Conservation (phyloP, 176 grass and related monocot genomes). For the Carex littledalei region DNA sequence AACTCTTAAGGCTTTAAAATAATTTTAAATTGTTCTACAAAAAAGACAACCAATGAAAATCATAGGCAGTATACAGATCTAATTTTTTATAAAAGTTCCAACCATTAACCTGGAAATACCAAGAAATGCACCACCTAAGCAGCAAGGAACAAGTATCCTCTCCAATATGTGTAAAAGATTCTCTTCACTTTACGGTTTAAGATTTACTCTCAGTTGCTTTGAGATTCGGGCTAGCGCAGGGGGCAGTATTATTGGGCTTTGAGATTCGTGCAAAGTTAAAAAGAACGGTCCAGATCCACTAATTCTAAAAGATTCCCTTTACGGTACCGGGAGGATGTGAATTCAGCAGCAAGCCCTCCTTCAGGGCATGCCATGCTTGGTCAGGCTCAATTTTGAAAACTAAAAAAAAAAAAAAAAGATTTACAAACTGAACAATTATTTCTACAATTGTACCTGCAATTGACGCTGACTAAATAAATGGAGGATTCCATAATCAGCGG, state of each 20-base stretch:
- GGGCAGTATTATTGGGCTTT: too few species aligned
- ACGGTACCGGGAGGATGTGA: too few species aligned
- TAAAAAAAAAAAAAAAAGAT: constrained; percentile 7
- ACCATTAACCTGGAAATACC: neutral
- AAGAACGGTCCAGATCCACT: too few species aligned
- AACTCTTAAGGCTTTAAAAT: neutral
- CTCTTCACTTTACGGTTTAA: too few species aligned
- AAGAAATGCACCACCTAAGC: neutral
- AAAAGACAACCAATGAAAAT: neutral
- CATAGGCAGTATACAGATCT: neutral
- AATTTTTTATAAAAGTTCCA: constrained; percentile 3
- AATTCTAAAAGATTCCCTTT: too few species aligned
- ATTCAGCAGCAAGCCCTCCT: neutral
- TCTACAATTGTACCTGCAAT: constrained; percentile 52
- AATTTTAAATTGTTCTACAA: neutral
- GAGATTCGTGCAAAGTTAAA: too few species aligned
- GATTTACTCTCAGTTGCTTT: too few species aligned
- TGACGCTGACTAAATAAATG: constrained; percentile 92
- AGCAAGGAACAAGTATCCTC: neutral
- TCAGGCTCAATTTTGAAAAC: neutral
- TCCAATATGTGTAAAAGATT: too few species aligned
- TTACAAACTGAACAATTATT: neutral
- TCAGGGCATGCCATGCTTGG: neutral
- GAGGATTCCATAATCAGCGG: constrained; percentile 63
- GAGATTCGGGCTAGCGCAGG: too few species aligned